phyloP scores from a whole-genome alignment of 768 basidiomycete species.

The Pleurotus ostreatus region DNA sequence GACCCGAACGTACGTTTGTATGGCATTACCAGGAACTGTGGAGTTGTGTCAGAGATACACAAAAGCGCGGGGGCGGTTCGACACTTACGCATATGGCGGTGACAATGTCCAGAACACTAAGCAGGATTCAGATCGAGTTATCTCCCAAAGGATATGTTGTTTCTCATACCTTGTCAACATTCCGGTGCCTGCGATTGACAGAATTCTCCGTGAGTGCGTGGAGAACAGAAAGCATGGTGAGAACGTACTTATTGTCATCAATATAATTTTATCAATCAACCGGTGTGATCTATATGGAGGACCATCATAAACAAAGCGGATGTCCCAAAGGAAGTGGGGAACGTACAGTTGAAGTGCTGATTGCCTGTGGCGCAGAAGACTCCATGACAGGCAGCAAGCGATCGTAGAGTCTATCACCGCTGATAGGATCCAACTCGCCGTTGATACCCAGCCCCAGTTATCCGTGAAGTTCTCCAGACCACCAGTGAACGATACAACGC shows the following conservation, averaged over 20 bases:
- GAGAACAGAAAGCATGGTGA: not conserved
- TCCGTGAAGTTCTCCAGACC: constrained; percentile 4
- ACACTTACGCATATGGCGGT: constrained; percentile 6
- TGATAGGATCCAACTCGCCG: constrained; percentile 2
- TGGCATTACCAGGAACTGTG: constrained; percentile 7
- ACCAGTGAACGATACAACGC: constrained; percentile 3
- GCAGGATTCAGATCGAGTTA: not conserved
- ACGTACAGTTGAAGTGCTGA: constrained; percentile 2
- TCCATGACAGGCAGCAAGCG: constrained; percentile 2
- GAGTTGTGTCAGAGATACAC: not conserved
- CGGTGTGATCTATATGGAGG: not conserved
- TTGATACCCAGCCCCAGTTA: constrained; percentile 7
- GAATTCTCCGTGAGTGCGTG: no score
- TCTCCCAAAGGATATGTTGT: no score
- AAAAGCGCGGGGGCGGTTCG: not conserved
- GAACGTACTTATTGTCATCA: constrained; percentile 7
- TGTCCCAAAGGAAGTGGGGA: not conserved
- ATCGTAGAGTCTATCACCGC: constrained; percentile 4
- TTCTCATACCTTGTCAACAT: constrained; percentile 1
- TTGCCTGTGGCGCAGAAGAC: constrained; percentile 3
- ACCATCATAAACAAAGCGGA: not conserved
- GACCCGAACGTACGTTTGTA: constrained; percentile 5
- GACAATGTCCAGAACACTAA: constrained; percentile 6
- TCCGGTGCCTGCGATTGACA: not conserved
- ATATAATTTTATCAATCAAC: constrained; percentile 6